Percentiles rank a stretch among this genome's conserved stretches.
Evolutionary conservation across 495 filamentous ascomycete species (phyloP).

Genomic region (Parathielavia appendiculata): DNA sequence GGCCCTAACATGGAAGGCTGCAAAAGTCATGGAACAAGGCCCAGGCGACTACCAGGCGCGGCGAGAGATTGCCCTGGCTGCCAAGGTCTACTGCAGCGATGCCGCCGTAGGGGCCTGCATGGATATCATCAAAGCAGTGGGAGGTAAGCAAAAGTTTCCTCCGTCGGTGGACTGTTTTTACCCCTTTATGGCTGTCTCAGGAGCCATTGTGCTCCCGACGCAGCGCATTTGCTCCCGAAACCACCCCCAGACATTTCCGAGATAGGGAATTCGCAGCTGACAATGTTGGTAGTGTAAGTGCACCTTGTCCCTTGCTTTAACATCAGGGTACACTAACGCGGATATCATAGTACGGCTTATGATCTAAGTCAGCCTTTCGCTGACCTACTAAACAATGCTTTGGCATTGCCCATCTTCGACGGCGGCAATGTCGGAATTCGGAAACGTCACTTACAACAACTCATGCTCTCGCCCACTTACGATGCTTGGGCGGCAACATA

Average conservation of each 20-base stretch:
- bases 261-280: too few species aligned
- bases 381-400: conserved; percentile 45
- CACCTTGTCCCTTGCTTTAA: background rate
- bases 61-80: conserved; percentile 44
- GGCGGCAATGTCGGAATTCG: conserved; percentile 54
- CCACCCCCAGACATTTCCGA: too few species aligned
- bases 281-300: too few species aligned
- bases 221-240: too few species aligned
- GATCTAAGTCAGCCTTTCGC: conserved; percentile 40
- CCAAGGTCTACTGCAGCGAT: conserved; percentile 51
- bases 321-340: conserved; percentile 1
- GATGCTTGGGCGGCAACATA: conserved; percentile 39
- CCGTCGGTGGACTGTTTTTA: too few species aligned
- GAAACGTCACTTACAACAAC: conserved; percentile 46
- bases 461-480: conserved; percentile 46
- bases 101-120: conserved; percentile 42
- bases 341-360: conserved; percentile 37
- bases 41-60: conserved; percentile 38
- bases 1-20: conserved; percentile 50
- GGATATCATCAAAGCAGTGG: conserved; percentile 48
- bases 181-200: too few species aligned
- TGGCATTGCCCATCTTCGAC: conserved; percentile 50
- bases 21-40: conserved; percentile 37
- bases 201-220: too few species aligned
- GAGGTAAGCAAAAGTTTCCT: too few species aligned